Base-by-base conservation (phyloP, 257 asterid species). In the Paraleonurus japonicus region DNA sequence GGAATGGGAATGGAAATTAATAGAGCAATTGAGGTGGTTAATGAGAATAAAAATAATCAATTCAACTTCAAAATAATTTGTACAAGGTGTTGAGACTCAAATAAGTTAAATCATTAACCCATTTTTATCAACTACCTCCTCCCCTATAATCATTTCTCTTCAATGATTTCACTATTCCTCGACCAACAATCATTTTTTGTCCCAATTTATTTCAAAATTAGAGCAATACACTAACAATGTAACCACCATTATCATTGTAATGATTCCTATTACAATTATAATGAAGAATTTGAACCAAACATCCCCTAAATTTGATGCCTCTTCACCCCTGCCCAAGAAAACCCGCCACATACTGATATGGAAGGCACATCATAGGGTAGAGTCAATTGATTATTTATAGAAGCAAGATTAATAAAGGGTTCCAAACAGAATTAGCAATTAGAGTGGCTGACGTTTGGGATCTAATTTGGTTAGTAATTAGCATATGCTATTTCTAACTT, bases 241-340 rank as follows among this genome's bases (percentile, higher is more conserved):
- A 41, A 41, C 16, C 16, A 11, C 16, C 4, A 41, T 41, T 41
- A 2, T 41, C 48, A 37, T 8, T 37, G 15, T 35, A 41, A 41
- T 41, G n/a, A 41, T 11, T 41, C 48, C 5, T 3, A 41, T 11
- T 41, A 41, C 48, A 41, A 11, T 12, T 3, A 1, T 1, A 11
- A 11, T 41, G 48, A 41, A 41, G n/a, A 41, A 41, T 41, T 11
- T 41, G 48, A 41, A 41, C 5, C 48, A 11, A 41, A 4, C 16
- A 5, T 15, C 45, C 13, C 9, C 48, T 2, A 10, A 2, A 1
- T 41, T 30, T 27, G 12, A 20, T 41, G 51, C 67, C 68, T 39
- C 54, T 28, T n/a, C 66, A 32, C 68, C n/a, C 35, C 72, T 13
- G 13, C 70, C 67, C 76, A 15, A 68, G 22, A 28, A 22, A 51